Percentiles rank a stretch among this genome's conserved stretches.
Conservation (phyloP, 164 flowering plant genomes). For the Kalanchoe fedtschenkoi region DNA sequence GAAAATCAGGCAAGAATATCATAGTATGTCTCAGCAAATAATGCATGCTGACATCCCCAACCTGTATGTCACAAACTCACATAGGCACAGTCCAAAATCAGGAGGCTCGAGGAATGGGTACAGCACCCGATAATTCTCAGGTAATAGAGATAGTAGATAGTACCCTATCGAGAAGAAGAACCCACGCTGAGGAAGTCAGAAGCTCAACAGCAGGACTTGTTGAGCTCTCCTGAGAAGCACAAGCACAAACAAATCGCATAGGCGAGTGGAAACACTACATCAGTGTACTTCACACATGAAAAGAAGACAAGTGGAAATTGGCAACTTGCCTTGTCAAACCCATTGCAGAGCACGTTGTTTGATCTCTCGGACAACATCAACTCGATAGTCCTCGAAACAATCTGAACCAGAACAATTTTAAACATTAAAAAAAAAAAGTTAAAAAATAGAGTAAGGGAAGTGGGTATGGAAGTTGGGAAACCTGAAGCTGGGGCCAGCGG, state of each 20-base stretch:
- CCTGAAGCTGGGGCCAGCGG: conserved; percentile 41
- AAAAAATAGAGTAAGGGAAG: neutral
- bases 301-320: neutral
- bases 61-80: conserved; percentile 32
- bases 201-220: conserved; percentile 35
- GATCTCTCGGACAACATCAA: conserved; percentile 18
- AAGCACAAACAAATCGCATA: neutral
- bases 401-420: conserved; percentile 23
- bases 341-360: conserved; percentile 36
- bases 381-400: conserved; percentile 42
- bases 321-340: conserved; percentile 41
- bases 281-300: neutral
- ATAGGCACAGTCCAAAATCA: neutral
- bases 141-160: neutral
- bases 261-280: neutral
- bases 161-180: conserved; percentile 18
- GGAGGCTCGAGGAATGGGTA: neutral
- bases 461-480: conserved; percentile 1
- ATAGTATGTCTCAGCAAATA: conserved; percentile 48
- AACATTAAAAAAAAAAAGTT: neutral
- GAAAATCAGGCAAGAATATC: conserved; percentile 52
- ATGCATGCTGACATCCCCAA: conserved; percentile 55
- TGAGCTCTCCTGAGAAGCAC: conserved; percentile 24
- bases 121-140: neutral
- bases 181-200: conserved; percentile 49